A percentile compares a stretch with the other conserved stretches of the same genome.
Evolutionary conservation across 352 stramenopile species (phyloP).

Genomic region (Pythium vanterpoolii): DNA sequence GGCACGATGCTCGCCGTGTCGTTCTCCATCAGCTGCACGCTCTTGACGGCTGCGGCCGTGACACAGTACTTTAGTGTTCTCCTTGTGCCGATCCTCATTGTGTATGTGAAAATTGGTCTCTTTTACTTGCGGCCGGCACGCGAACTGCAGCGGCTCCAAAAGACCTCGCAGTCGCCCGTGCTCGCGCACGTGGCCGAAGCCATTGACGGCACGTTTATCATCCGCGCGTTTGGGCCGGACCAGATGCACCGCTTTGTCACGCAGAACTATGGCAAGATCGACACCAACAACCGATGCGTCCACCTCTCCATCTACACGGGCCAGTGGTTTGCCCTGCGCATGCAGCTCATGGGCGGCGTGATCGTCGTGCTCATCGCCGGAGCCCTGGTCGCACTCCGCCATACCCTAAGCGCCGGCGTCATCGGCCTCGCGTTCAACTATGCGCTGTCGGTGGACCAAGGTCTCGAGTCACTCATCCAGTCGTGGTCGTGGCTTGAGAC

Average conservation of each 20-base stretch:
- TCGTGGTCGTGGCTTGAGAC: slow-evolving; percentile 29
- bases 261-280: slow-evolving; percentile 30
- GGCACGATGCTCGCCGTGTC: slow-evolving; percentile 47
- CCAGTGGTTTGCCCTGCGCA: slow-evolving; percentile 71
- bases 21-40: slow-evolving; percentile 53
- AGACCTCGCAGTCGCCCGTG: slow-evolving; percentile 40
- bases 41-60: slow-evolving; percentile 55
- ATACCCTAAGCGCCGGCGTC: slow-evolving; percentile 48
- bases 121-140: slow-evolving; percentile 50
- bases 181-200: slow-evolving; percentile 48
- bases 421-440: slow-evolving; percentile 82
- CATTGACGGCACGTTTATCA: slow-evolving; percentile 33
- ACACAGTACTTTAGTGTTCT: slow-evolving; percentile 66
- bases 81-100: slow-evolving; percentile 60
- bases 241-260: slow-evolving; percentile 37
- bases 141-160: slow-evolving; percentile 43
- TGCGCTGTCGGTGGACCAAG: slow-evolving; percentile 37
- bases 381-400: slow-evolving; percentile 41
- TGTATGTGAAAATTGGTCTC: slow-evolving; percentile 61
- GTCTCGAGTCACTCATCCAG: slow-evolving; percentile 71
- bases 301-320: slow-evolving; percentile 30
- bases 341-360: slow-evolving; percentile 79
- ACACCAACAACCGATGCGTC: slow-evolving; percentile 23
- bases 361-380: slow-evolving; percentile 66
- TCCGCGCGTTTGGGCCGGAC: slow-evolving; percentile 47